Base-by-base conservation (phyloP, 495 filamentous ascomycete species). In the Thozetella sp. region DNA sequence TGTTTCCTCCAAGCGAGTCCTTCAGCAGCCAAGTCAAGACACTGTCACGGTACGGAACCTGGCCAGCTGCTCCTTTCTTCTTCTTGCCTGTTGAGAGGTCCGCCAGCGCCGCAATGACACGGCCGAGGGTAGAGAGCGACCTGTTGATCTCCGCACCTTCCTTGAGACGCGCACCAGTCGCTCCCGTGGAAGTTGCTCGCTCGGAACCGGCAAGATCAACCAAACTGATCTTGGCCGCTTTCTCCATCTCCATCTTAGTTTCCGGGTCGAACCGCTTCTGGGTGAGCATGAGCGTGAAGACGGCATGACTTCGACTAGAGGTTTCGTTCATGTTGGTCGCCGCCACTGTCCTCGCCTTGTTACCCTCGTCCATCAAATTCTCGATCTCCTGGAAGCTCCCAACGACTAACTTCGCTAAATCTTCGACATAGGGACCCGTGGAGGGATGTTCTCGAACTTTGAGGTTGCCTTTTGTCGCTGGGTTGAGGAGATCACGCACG, bases 311-410 rank as follows among this genome's bases (percentile, higher is more conserved):
- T 76, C 96, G 86, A 86, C 93, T 97, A 54, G 93, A 97, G 2
- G 96, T 98, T 77, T 98, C 95, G 80, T 99, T 99, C 95, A 98
- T 98, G 81, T 97, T 99, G 37, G 96, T 99, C 3, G 96, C 96
- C 2, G 96, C 96, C 37, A 99, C 96, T 20, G 96, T 99, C 79
- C 96, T 82, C 6, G 96, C 96, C 72, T 98, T 98, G 77, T 98
- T 98, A 64, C 96, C 96, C 76, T 98, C 95, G 74, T 98, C 96
- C 96, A 99, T 98, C 67, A 99, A 79, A 67, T 96, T 86, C 67
- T 98, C 95, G 66, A 98, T 98, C 71, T 98, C 95, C 51, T 88
- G 83, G 70, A 99, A 99, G 22, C 92, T 94, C 55, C 92, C 86
- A n/a, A 99, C 95, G n/a, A 96, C 93, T 40, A 99, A 75, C 67